phyloP scores from a whole-genome alignment of 2,329 filamentous ascomycete genomes.

The Fusarium sp. region DNA sequence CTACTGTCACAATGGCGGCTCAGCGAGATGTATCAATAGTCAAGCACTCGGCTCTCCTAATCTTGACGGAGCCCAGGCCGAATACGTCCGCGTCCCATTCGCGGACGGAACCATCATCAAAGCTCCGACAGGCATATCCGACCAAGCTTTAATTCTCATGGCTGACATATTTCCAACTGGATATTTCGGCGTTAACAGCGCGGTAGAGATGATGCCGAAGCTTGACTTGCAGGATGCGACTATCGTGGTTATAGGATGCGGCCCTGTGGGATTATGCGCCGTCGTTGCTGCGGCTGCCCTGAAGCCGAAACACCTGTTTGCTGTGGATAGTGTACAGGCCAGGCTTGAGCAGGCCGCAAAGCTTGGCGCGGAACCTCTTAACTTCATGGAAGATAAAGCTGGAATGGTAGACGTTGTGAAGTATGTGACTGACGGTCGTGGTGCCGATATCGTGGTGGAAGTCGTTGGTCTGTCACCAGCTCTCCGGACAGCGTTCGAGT shows the following conservation, averaged over 20 bases:
- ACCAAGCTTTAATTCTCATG: conserved; percentile 84
- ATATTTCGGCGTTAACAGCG: conserved; percentile 84
- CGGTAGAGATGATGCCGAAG: conserved; percentile 69
- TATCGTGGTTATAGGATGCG: conserved; percentile 85
- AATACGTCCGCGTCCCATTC: conserved; percentile 82
- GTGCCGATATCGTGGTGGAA: conserved; percentile 86
- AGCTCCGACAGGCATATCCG: conserved; percentile 72
- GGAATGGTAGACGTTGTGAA: conserved; percentile 75
- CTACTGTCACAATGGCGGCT: conserved; percentile 81
- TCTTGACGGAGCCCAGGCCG: conserved; percentile 83
- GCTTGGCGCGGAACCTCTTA: conserved; percentile 84
- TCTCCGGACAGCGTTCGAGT: conserved; percentile 75
- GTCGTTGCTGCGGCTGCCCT: conserved; percentile 79
- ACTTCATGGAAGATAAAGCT: conserved; percentile 75
- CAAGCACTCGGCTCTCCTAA: conserved; percentile 75
- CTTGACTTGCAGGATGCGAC: conserved; percentile 61
- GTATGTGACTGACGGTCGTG: conserved; percentile 79
- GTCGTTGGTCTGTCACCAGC: conserved; percentile 79
- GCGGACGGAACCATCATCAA: conserved; percentile 83
- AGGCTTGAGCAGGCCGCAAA: conserved; percentile 77
- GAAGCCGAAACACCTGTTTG: conserved; percentile 79
- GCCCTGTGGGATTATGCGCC: conserved; percentile 86
- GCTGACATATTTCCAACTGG: conserved; percentile 92
- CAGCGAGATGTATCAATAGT: conserved; percentile 78
- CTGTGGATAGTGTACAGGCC: conserved; percentile 80